Evolutionary conservation across 164 flowering plant species (phyloP).

Genomic region (Vitis labrusca): DNA sequence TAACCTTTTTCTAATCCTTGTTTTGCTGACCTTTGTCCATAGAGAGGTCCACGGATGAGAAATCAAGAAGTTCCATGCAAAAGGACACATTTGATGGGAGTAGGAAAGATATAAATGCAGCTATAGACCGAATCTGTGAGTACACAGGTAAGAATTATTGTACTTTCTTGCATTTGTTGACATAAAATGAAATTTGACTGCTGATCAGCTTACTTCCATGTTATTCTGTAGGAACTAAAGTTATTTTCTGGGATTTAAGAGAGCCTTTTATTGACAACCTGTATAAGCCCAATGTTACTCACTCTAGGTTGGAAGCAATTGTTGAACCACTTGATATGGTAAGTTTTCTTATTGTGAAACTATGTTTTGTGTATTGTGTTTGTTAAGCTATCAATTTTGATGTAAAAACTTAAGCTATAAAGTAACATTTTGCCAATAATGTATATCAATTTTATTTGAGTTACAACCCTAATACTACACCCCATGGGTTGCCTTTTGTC

Average conservation of each 20-base stretch:
- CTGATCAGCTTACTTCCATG: slow-evolving; percentile 7
- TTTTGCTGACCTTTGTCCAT: slow-evolving; percentile 1
- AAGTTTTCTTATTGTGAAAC: slow-evolving; percentile 17
- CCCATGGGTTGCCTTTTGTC: no score
- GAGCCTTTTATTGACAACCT: slow-evolving; percentile 81
- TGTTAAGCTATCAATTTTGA: no score
- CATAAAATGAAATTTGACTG: neutral
- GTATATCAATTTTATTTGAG: no score
- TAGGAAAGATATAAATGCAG: slow-evolving; percentile 88
- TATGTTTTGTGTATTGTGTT: neutral
- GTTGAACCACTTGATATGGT: slow-evolving; percentile 91
- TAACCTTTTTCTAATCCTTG: neutral
- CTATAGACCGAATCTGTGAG: slow-evolving; percentile 87
- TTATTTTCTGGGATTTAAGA: slow-evolving; percentile 90
- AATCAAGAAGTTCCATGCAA: slow-evolving; percentile 43
- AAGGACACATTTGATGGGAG: slow-evolving; percentile 86
- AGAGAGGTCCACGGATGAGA: slow-evolving; percentile 51
- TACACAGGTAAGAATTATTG: slow-evolving; percentile 61
- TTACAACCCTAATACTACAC: no score
- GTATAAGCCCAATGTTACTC: slow-evolving; percentile 79
- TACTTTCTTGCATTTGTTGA: neutral
- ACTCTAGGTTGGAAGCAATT: slow-evolving; percentile 75
- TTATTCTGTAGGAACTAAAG: slow-evolving; percentile 76
- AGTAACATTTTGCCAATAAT: neutral
- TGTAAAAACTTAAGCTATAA: neutral